Evolutionary conservation across 78 protist genomes (phyloP).

Genomic region (Capsaspora owczarzaki): DNA sequence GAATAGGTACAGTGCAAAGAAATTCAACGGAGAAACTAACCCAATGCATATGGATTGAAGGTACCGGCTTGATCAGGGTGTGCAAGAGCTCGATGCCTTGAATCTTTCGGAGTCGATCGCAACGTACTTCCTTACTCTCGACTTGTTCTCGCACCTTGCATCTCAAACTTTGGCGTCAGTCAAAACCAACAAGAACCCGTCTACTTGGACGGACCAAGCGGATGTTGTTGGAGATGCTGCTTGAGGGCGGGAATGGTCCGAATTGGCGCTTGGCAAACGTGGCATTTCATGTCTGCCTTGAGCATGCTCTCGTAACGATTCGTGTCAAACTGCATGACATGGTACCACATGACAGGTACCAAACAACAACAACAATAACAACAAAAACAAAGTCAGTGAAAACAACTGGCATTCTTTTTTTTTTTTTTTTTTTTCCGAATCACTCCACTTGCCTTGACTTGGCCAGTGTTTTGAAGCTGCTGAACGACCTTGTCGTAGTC

Average conservation of each 20-base stretch:
- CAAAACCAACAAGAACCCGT: too few relatives aligned
- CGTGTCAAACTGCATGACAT: neutral
- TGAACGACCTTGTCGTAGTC: constrained; percentile 7
- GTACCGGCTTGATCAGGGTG: too few relatives aligned
- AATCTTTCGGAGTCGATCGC: too few relatives aligned
- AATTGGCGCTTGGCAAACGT: neutral
- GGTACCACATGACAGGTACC: neutral
- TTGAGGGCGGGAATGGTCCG: constrained; percentile 4
- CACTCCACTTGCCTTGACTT: constrained; percentile 10
- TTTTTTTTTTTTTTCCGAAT: neutral
- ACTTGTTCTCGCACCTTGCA: too few relatives aligned
- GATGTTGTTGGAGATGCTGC: neutral
- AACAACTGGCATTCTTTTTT: neutral
- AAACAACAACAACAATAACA: neutral
- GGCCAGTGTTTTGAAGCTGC: neutral
- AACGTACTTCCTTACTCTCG: too few relatives aligned
- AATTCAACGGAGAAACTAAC: too few relatives aligned
- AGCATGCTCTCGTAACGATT: neutral
- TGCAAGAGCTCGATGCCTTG: too few relatives aligned
- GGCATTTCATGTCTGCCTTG: neutral
- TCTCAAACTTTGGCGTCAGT: too few relatives aligned
- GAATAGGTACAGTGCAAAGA: too few relatives aligned
- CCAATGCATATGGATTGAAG: too few relatives aligned
- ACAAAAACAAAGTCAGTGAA: neutral
- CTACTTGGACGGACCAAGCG: too few relatives aligned